Evolutionary conservation across 2,329 filamentous ascomycete genomes (phyloP), one percentile per base, ranked within the genome.

Genomic region (Pseudopithomyces chartarum): DNA sequence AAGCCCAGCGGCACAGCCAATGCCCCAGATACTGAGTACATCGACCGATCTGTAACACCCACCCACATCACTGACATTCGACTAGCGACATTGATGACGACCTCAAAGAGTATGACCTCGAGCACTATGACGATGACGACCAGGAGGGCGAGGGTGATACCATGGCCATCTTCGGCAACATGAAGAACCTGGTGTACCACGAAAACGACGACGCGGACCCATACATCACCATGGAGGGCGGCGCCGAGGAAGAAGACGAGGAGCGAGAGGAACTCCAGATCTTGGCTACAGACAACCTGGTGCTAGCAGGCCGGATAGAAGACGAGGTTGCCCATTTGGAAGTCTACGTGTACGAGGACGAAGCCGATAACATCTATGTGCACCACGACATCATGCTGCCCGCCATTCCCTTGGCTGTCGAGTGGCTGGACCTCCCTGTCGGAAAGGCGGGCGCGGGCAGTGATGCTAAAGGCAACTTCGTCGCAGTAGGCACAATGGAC

Each of bases 321-420:
- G 95, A 99, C 68, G 95, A 99, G 74, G 88, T 99, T 59, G 94
- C 95, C 17, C 94, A 98, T 77, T 83, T 99, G 23, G 95, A 99
- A 76, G 90, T 98, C 19, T 97, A 98, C 71, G 92, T 99, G 26
- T 99, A 98, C 78, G 95, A 99, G 77, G 95, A 98, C 68, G 87
- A 87, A 60, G 90, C 89, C 43, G 95, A 98, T 78, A 99, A 99
- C 75, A 88, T 99, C 59, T 99, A 99, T 76, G 94, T 99, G 22
- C 95, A 99, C 80, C 95, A 99, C 84, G 95, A 99, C 77, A 96
- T 99, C 68, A 98, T 99, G 94, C 85, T 99, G 54, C 95, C 95
- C 32, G 94, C 94, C 22, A 97, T 99, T 71, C 95, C 95, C 11
- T 86, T 99, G 6, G 95, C 92, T 70, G 85, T 98, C 39, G 95